Base-by-base conservation (phyloP, 208 protist species). In the Zelonia costaricensis region DNA sequence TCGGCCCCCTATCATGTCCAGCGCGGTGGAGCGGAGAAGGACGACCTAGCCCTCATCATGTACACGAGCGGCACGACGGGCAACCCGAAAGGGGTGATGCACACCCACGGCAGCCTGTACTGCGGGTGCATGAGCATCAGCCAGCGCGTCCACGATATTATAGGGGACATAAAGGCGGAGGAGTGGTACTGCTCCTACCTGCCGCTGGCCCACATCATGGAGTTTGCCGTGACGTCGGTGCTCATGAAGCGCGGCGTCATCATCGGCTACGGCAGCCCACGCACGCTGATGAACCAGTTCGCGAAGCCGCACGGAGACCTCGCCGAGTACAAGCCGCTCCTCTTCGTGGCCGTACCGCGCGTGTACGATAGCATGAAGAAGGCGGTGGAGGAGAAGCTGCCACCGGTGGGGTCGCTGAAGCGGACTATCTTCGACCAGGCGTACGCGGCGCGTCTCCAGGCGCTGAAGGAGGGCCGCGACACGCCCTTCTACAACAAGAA, bases 191-290 rank as follows among this genome's bases (percentile, higher is more conserved):
- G 94, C 51, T 87, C 89, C 3, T 97, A 97, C 62, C 69, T 97
- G 0, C 93, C 93, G 10, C 57, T 97, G 5, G 93, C 91, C n/a
- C 93, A 97, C 77, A 95, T 97, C 63, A 88, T 97, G 67, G 93
- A 97, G 71, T 57, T 95, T 7, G 72, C 71, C 10, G 86, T 89
- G 36, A 58, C 86, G 27, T 82, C 55, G 13, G 60, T 89, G 45
- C 62, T 97, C 22, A 66, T 97, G 55, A 56, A 63, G 31, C 70
- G 82, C 16, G 92, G 88, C 25, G 71, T 72, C 39, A 63, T 81
- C 36, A 78, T 94, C 64, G 78, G 88, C 67, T 96, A 88, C 71
- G 84, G 82, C 61, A 80, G 54, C 59, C 85, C 87, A 4, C 80
- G 84, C 36, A 93, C 90, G 8, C 43, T 94, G 8, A 82, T 77